Percentiles rank a stretch among this genome's conserved stretches.
Conservation (phyloP, 2,329 filamentous ascomycete genomes). For the Stromatinia cepivora region DNA sequence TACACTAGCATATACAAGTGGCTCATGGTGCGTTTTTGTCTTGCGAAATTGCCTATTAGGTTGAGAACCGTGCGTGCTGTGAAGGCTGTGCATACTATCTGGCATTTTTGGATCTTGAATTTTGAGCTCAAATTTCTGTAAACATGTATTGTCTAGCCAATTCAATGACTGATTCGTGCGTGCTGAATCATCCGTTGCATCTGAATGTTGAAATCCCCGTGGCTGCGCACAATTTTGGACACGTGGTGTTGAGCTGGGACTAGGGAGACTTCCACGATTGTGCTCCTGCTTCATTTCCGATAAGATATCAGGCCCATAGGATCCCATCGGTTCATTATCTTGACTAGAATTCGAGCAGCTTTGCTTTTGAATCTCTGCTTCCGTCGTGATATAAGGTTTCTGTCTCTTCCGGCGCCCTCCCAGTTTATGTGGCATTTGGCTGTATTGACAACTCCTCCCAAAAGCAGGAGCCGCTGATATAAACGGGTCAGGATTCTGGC, state of each 20-base stretch:
- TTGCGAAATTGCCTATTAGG: background rate
- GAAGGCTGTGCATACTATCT: background rate
- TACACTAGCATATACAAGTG: background rate
- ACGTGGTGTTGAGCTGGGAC: background rate
- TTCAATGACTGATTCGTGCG: too few relatives aligned
- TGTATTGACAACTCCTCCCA: background rate
- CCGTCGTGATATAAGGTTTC: background rate
- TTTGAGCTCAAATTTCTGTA: background rate
- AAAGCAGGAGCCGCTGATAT: background rate
- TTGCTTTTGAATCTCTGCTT: background rate
- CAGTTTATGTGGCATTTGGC: too few relatives aligned
- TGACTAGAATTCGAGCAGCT: background rate
- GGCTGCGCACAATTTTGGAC: background rate
- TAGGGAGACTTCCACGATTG: background rate
- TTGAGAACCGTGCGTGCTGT: background rate
- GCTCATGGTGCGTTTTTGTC: fast-evolving
- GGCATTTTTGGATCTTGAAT: background rate
- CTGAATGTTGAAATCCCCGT: background rate
- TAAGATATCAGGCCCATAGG: fast-evolving
- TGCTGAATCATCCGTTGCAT: background rate
- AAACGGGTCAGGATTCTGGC: background rate
- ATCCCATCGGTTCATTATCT: background rate
- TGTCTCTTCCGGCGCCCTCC: background rate
- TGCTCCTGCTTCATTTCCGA: background rate
- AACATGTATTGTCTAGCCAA: background rate